Base-by-base conservation (phyloP, 805 yeast genomes). In the baker's yeast (Saccharomyces cerevisiae) region DNA sequence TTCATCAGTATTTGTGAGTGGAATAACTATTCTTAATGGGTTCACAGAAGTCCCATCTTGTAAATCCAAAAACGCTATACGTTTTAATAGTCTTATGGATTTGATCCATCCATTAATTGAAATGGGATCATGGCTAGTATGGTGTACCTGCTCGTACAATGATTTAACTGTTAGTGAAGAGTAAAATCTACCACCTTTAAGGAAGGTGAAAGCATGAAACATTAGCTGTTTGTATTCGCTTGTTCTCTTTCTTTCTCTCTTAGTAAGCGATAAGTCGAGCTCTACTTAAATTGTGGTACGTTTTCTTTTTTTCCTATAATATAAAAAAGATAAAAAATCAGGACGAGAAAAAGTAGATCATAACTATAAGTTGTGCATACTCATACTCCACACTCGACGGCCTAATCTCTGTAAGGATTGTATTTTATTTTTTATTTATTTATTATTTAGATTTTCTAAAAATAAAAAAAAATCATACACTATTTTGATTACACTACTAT, bases 61-160 rank as follows among this genome's bases (percentile, higher is more conserved):
- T 10, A 94, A 59, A 62, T 89, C 96, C 3, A 90, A 72, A 68
- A 94, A 94, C 0, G 89, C 86, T 3, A 87, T 76, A 52, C 84
- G 85, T 65, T 90, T 90, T 65, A 89, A 79, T 8, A 77, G 69
- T 50, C 97, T 78, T 1, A 89, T 79, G 0, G 90, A 78, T 53
- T 81, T 81, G 24, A 94, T 79, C 84, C 89, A 84, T 0, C 98
- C 99, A 28, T 76, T 73, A 4, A 87, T 21, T 17, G 43, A 36
- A 36, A 36, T 36, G 2, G 56, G 61, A 22, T 49, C 55, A 10
- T 61, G 48, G n/a, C 48, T 50, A 4, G 56, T 53, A 22, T 43
- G 51, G 10, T 51, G 17, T 4, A 53, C 29, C 11, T 47, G 54
- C 41, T 46, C 48, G 31, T 55, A 53, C 31, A 55, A 43, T 10